These are phyloP conservation scores for Apiospora koreana DNA, from an alignment of 2,329 filamentous ascomycete genomes.

Conservation along the genomic window DNA sequence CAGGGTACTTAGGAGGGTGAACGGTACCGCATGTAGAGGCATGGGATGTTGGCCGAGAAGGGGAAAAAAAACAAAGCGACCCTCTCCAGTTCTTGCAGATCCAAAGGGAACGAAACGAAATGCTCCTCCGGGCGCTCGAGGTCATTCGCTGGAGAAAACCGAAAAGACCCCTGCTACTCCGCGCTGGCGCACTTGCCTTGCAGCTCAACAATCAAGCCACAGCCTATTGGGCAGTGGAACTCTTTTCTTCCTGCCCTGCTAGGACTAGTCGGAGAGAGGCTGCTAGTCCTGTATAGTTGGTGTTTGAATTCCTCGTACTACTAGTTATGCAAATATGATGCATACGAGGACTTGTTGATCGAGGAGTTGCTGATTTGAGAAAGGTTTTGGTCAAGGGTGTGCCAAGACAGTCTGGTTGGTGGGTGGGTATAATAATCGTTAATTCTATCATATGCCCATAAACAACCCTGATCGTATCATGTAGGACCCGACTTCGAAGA, in stretches of 20 bases:
- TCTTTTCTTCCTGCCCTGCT: background rate
- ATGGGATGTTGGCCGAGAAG: background rate
- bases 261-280: background rate
- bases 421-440: background rate
- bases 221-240: conserved; percentile 3
- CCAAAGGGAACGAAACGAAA: conserved; percentile 21
- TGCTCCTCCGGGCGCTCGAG: conserved; percentile 15
- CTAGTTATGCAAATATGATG: background rate
- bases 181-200: conserved; percentile 10
- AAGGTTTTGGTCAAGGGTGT: background rate
- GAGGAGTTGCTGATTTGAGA: background rate
- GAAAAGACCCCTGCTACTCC: conserved; percentile 16
- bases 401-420: background rate
- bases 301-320: background rate
- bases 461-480: background rate
- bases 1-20: background rate
- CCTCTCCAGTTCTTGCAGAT: conserved; percentile 9
- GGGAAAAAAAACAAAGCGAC: background rate
- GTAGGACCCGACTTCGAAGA: background rate
- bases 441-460: background rate
- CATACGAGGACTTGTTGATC: background rate
- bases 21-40: background rate
- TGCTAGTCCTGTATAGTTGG: background rate
- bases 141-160: conserved; percentile 25
- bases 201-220: conserved; percentile 14